phyloP scores from a whole-genome alignment of 2,329 filamentous ascomycete genomes.

The Madurella fahalii region DNA sequence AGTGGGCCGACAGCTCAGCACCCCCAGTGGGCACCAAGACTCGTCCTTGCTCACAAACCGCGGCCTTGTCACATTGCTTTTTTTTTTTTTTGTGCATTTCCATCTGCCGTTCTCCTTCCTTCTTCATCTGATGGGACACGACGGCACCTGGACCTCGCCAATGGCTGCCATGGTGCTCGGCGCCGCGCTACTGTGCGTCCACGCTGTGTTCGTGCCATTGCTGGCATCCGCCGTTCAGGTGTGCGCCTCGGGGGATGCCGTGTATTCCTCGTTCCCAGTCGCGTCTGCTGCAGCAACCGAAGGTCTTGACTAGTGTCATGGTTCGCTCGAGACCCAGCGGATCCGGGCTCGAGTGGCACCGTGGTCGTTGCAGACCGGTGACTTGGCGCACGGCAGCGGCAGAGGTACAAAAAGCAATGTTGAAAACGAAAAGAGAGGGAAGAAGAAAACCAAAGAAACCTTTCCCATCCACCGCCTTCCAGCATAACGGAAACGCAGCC shows the following conservation, averaged over 20 bases:
- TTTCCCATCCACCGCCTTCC: constrained; percentile 13
- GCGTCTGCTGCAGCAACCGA: constrained; percentile 8
- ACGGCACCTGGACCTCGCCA: background rate
- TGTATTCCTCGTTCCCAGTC: constrained; percentile 12
- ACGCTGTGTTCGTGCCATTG: constrained; percentile 11
- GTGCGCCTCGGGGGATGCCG: constrained; percentile 14
- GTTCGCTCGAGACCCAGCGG: constrained; percentile 20
- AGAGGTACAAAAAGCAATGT: constrained; percentile 19
- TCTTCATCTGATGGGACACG: background rate
- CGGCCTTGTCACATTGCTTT: constrained; percentile 19
- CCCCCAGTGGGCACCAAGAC: constrained; percentile 9
- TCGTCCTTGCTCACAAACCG: background rate
- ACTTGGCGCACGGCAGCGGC: constrained; percentile 25
- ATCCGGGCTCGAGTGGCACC: constrained; percentile 21
- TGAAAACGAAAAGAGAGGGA: constrained; percentile 7
- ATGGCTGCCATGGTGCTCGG: constrained; percentile 1
- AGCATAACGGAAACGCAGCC: background rate
- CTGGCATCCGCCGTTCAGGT: constrained; percentile 4
- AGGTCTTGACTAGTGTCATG: constrained; percentile 21
- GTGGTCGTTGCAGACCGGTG: constrained; percentile 14
- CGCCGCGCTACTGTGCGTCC: constrained; percentile 13
- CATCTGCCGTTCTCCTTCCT: background rate
- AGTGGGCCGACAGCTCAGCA: constrained; percentile 18
- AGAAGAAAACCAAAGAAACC: constrained; percentile 10
- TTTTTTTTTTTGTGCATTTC: constrained; percentile 10